Conservation (phyloP, 495 filamentous ascomycete species). For the Aspergillus avenaceus region DNA sequence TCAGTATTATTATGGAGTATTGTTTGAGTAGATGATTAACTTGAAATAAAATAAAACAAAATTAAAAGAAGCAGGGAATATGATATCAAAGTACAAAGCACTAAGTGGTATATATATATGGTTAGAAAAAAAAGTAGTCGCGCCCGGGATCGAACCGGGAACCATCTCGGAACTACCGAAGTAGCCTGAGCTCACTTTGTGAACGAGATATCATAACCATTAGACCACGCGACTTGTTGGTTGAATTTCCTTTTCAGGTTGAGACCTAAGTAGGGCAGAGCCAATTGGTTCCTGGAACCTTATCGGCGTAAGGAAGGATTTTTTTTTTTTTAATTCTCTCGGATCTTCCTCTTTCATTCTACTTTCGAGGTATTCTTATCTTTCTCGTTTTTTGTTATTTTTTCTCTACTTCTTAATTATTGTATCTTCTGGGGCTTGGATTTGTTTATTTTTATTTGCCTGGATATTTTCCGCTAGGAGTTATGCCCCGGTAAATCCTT, state of each 20-base stretch:
- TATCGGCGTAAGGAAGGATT: background rate
- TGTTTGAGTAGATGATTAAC: too few relatives aligned
- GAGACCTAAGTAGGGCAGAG: background rate
- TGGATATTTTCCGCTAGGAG: too few relatives aligned
- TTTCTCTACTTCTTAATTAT: background rate
- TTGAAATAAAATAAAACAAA: too few relatives aligned
- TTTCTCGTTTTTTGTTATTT: background rate
- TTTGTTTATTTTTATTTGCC: too few relatives aligned
- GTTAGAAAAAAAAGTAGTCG: slow-evolving; percentile 28
- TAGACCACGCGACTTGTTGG: slow-evolving; percentile 16
- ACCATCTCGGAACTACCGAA: slow-evolving; percentile 14
- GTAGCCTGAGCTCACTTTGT: slow-evolving; percentile 10
- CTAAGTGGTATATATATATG: background rate
- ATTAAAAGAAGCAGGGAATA: background rate
- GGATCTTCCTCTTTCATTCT: background rate
- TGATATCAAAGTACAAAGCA: background rate
- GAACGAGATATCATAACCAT: slow-evolving; percentile 26
- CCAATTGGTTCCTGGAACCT: too few relatives aligned
- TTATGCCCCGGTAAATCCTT: background rate
- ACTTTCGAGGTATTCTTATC: background rate
- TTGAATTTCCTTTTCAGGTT: background rate
- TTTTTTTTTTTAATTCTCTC: background rate
- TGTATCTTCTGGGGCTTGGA: background rate
- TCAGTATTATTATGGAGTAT: too few relatives aligned
- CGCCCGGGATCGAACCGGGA: slow-evolving; percentile 41